Evolutionary conservation across 2,329 filamentous ascomycete genomes (phyloP), one percentile per base, ranked within the genome.

Genomic region (Fusarium continuum): DNA sequence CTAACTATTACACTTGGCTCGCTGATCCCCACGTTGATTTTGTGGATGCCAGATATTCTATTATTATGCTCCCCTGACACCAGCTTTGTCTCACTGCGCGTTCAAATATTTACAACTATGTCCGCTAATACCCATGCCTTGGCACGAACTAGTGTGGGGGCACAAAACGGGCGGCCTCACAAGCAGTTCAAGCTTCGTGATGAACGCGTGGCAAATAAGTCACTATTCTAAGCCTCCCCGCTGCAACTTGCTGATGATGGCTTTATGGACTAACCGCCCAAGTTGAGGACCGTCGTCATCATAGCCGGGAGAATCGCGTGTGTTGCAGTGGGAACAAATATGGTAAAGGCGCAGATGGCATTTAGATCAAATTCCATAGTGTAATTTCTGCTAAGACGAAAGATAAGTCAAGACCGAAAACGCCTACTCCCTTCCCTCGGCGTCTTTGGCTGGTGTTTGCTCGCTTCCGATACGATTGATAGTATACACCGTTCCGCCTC

Each of bases 121-220:
- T 25, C 28, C 32, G 17, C 38, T 20, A 31, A 35, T 35, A 46
- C n/a, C 32, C 10, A 32, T 34, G 28, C 35, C 41, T 47, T 63
- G 60, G 60, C 46, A 69, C 38, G 36, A 34, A 49, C 49, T 55
- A 48, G 44, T 55, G 62, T 69, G 52, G 58, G 55, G 63, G 48
- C 40, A 28, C 25, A 11, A 48, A 49, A 54, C 43, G 60, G 66
- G 66, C 63, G 66, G 65, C 65, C 66, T 69, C 66, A 53, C 39
- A 43, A 35, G 29, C 29, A 59, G 23, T 31, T 34, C 29, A 45
- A 41, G 26, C 45, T 31, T 43, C 10, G 13, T 38, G 10, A 22
- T 26, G 58, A 55, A 68, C 66, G 65, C 65, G 65, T 61, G 65
- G 65, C 65, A 48, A n/a, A 61, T 46, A 51, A 55, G 46, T 58